Percentiles rank a stretch among this genome's conserved stretches.
These are phyloP conservation scores for Yamadazyma taylorii DNA, from an alignment of 1,139 yeast species.

Conservation along the genomic window DNA sequence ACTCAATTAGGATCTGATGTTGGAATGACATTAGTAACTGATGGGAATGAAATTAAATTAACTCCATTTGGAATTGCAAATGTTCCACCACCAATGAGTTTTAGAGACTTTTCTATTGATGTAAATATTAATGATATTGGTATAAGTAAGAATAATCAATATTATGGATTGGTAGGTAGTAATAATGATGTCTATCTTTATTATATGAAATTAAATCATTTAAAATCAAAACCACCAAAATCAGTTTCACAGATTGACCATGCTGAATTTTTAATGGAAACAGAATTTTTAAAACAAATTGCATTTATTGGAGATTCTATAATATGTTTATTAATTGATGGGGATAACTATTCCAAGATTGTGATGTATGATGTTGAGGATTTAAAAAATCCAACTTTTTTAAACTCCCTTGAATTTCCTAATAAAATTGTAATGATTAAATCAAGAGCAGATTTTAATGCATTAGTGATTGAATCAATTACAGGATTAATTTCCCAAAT, in stretches of 20 bases:
- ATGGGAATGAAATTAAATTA: conserved; percentile 69
- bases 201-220: conserved; percentile 23
- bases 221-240: conserved; percentile 47
- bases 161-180: conserved; percentile 58
- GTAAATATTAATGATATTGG: conserved; percentile 64
- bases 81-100: conserved; percentile 93
- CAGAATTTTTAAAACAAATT: conserved; percentile 62
- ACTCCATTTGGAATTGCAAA: conserved; percentile 86
- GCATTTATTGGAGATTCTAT: conserved; percentile 53
- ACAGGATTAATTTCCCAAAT: conserved; percentile 59
- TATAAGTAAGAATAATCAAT: conserved; percentile 57
- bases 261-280: conserved; percentile 29
- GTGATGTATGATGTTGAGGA: conserved; percentile 49
- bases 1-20: conserved; percentile 63
- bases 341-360: conserved; percentile 46
- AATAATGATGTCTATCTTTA: conserved; percentile 26
- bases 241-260: conserved; percentile 36
- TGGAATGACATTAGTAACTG: conserved; percentile 81
- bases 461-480: conserved; percentile 58
- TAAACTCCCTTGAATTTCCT: conserved; percentile 42
- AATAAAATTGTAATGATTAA: conserved; percentile 57
- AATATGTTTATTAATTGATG: conserved; percentile 61
- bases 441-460: conserved; percentile 53
- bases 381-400: conserved; percentile 37
- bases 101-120: conserved; percentile 56